Evolutionary conservation across 169 alveolate species (phyloP), one percentile per base, ranked within the genome.

Genomic region (Plasmodium relictum): DNA sequence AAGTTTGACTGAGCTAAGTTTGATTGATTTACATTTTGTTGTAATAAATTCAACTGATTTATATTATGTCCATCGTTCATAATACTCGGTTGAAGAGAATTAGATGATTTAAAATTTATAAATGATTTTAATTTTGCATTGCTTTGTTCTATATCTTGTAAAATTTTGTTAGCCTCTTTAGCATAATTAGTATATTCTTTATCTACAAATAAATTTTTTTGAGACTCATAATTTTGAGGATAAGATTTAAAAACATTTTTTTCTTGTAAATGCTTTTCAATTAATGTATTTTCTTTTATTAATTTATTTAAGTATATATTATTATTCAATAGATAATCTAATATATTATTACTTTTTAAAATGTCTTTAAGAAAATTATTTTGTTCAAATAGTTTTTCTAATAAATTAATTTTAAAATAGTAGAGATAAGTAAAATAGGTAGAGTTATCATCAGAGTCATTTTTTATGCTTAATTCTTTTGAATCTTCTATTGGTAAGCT

Each of bases 371-470:
- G 52, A 6, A 26, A 59, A 22, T 59, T 86, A 24, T 86, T 86
- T 50, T 86, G 92, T 16, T 70, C 56, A 59, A 24, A 70, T 50
- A 86, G 4, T 71, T 71, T 86, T 70, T 86, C 87, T 54, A 86
- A 44, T 12, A 86, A 39, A 31, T 58, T 31, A n/a, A 70, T 70
- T 48, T 86, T 86, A 8, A 86, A 86, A 63, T 59, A 37, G 14
- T 62, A 48, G 18, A 86, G 18, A 42, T 86, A 86, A 5, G 74
- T 63, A 12, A 80, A 44, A 54, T 22, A 65, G 9, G 7, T 45
- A 20, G 61, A 20, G 3, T 39, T 39, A 12, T 41, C 31, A 70
- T 70, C 80, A 69, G 7, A 45, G 3, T 20, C 45, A 7, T 45
- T 42, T 22, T 9, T 20, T 20, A 26, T 18, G 20, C 18, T 4